These are phyloP conservation scores for Hamigera avellanea DNA, from an alignment of 495 filamentous ascomycete species.

Conservation along the genomic window DNA sequence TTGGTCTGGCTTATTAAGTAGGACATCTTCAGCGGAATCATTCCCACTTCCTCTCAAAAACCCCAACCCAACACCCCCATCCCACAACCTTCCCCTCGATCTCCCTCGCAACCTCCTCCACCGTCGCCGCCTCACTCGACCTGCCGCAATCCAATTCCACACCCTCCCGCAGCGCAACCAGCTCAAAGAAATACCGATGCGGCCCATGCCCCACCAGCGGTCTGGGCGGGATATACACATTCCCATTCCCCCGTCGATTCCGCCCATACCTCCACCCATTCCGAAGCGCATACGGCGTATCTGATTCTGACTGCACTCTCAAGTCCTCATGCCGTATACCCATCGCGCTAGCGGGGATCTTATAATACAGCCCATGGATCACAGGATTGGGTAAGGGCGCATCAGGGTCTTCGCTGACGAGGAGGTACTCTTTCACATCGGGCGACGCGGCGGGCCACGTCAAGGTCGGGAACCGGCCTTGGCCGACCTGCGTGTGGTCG, in stretches of 20 bases:
- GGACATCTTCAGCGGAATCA: too few relatives aligned
- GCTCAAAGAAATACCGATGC: constrained; percentile 39
- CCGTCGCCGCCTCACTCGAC: constrained; percentile 19
- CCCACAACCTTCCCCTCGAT: constrained; percentile 35
- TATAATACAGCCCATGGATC: constrained; percentile 35
- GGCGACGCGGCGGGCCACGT: constrained; percentile 24
- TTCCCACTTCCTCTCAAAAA: constrained; percentile 27
- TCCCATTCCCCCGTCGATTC: constrained; percentile 18
- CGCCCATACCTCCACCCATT: constrained; percentile 37
- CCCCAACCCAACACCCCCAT: constrained; percentile 42
- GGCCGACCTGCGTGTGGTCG: constrained; percentile 30
- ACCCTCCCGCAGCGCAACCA: constrained; percentile 27
- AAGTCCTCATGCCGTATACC: constrained; percentile 29
- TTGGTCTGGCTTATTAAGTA: too few relatives aligned
- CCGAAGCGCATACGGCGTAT: constrained; percentile 13
- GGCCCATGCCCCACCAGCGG: constrained; percentile 33
- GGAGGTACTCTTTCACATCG: constrained; percentile 32
- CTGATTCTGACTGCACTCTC: constrained; percentile 6
- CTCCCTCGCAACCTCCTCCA: constrained; percentile 24
- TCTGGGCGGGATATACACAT: constrained; percentile 27
- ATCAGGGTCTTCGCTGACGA: constrained; percentile 41
- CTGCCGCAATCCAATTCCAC: constrained; percentile 20
- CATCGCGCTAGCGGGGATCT: constrained; percentile 25
- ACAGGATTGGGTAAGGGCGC: constrained; percentile 33
- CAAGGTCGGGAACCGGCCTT: constrained; percentile 30